Conservation (phyloP, 441 rosid genomes). For the Adansonia grandidieri region DNA sequence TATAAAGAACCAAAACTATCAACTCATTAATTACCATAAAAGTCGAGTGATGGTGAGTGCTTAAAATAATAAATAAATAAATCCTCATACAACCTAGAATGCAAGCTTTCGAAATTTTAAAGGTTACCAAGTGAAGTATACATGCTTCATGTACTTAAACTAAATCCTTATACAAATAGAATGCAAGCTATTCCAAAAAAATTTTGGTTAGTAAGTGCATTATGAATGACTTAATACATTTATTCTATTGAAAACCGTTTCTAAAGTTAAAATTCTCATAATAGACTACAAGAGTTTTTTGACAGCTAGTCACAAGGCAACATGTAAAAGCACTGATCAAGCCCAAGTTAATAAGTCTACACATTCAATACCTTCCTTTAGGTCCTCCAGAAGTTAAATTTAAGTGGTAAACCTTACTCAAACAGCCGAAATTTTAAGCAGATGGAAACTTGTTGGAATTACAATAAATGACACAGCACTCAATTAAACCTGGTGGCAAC, state of each 20-base stretch:
- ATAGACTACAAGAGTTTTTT: background rate
- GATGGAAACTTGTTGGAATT: background rate
- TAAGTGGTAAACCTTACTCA: background rate
- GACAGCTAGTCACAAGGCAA: background rate
- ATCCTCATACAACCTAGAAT: background rate
- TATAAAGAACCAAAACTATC: background rate
- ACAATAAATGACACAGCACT: background rate
- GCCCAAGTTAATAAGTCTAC: background rate
- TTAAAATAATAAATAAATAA: background rate
- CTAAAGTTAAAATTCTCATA: background rate
- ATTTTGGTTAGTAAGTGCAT: background rate
- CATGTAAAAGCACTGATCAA: background rate
- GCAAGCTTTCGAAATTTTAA: constrained; percentile 7
- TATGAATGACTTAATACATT: background rate
- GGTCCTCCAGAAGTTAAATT: background rate
- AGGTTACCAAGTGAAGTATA: background rate
- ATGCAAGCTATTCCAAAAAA: background rate
- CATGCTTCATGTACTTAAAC: background rate
- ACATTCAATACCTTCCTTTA: background rate
- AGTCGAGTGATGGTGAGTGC: background rate
- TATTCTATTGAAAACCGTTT: background rate
- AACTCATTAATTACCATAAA: background rate
- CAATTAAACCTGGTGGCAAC: constrained; percentile 45
- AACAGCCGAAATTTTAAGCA: background rate
- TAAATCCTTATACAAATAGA: background rate